phyloP scores from a whole-genome alignment of 2,329 filamentous ascomycete species.

The Fusarium incarnatum region DNA sequence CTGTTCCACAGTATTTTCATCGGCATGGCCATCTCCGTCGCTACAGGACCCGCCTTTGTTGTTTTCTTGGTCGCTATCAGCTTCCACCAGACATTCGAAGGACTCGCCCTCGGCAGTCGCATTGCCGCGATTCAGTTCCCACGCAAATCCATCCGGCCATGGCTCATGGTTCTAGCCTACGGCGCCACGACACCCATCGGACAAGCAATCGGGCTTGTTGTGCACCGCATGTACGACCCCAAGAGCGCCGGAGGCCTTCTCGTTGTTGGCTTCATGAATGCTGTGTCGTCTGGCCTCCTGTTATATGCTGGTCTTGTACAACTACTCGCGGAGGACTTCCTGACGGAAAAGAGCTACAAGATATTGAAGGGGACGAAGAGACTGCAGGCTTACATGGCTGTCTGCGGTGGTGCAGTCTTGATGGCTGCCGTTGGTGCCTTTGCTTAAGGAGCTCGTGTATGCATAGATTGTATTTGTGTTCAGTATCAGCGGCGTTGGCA shows the following conservation, averaged over 20 bases:
- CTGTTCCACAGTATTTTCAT: slow-evolving; percentile 89
- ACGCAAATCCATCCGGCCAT: slow-evolving; percentile 78
- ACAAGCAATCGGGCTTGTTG: slow-evolving; percentile 81
- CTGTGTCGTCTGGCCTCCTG: slow-evolving; percentile 82
- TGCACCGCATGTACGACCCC: slow-evolving; percentile 85
- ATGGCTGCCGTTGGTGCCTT: slow-evolving; percentile 81
- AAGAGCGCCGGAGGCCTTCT: slow-evolving; percentile 79
- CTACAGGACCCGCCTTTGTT: slow-evolving; percentile 81
- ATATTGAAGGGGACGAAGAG: slow-evolving; percentile 71
- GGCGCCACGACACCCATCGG: slow-evolving; percentile 83
- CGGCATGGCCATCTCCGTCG: slow-evolving; percentile 86
- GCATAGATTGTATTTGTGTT: slow-evolving; percentile 31
- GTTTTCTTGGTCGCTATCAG: slow-evolving; percentile 84
- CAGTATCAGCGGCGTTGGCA: slow-evolving; percentile 24
- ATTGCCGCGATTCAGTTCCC: slow-evolving; percentile 88
- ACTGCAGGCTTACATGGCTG: slow-evolving; percentile 71
- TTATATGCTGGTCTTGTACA: slow-evolving; percentile 88
- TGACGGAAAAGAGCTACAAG: slow-evolving; percentile 79
- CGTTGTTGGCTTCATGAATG: slow-evolving; percentile 89
- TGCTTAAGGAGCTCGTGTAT: slow-evolving; percentile 59
- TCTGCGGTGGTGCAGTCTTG: slow-evolving; percentile 71
- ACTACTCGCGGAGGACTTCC: slow-evolving; percentile 85
- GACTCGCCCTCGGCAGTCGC: slow-evolving; percentile 84
- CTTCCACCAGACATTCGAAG: slow-evolving; percentile 91
- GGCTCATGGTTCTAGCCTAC: slow-evolving; percentile 84